Conservation (phyloP, 441 rosid species). For the Bocquillonia castaneifolia region DNA sequence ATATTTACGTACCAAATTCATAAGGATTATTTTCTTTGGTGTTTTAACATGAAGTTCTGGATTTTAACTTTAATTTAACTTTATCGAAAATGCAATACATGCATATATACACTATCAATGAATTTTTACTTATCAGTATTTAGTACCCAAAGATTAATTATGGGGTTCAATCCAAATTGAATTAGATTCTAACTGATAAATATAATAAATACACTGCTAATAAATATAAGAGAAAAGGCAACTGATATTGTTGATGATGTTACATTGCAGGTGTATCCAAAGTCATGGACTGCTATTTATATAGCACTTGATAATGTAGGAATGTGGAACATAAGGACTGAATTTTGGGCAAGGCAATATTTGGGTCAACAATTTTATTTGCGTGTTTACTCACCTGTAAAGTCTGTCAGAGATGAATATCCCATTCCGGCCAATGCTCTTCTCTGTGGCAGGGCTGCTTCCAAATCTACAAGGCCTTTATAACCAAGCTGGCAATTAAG, state of each 20-base stretch:
- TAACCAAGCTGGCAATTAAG: neutral
- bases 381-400: slow-evolving; percentile 58
- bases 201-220: no score
- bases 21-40: no score
- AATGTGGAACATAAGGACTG: slow-evolving; percentile 89
- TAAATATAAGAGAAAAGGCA: no score
- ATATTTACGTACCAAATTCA: no score
- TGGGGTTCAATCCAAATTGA: no score
- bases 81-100: no score
- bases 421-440: slow-evolving; percentile 74
- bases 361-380: slow-evolving; percentile 85
- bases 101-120: no score
- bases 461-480: slow-evolving; percentile 3
- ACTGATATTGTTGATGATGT: neutral
- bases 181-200: no score
- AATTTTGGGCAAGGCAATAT: slow-evolving; percentile 84
- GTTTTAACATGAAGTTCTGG: no score
- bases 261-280: slow-evolving; percentile 66
- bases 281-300: slow-evolving; percentile 84
- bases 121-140: no score
- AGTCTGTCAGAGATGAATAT: slow-evolving; percentile 70
- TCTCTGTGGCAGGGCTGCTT: slow-evolving; percentile 63
- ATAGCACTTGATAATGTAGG: slow-evolving; percentile 87
- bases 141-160: no score
- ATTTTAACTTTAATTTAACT: no score